A percentile compares a stretch with the other conserved stretches of the same genome.
Evolutionary conservation across 148 eudicot species (phyloP).

Genomic region (Hydrangea macrophylla): DNA sequence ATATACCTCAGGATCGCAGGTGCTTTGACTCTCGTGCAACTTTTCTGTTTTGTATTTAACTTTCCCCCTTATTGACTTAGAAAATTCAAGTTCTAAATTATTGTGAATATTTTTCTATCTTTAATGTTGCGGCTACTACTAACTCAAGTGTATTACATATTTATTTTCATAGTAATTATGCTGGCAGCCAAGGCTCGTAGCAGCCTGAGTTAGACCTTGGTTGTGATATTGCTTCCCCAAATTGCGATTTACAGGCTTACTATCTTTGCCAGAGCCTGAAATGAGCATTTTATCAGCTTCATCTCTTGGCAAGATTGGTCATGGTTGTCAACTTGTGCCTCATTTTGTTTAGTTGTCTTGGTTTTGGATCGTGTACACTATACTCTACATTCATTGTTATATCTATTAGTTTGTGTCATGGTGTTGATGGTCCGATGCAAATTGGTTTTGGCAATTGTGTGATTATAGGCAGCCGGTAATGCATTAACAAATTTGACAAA

Average conservation of each 20-base stretch:
- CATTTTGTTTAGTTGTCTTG: background rate
- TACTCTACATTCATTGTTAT: no score
- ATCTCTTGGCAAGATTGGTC: background rate
- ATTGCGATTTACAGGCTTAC: background rate
- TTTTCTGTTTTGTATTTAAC: no score
- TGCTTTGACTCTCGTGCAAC: slow-evolving; percentile 21
- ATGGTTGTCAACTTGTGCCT: background rate
- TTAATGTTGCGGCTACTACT: background rate
- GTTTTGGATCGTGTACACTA: no score
- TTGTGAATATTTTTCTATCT: background rate
- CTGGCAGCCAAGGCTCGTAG: background rate
- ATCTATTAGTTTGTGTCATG: no score
- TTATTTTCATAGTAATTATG: background rate
- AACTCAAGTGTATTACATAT: no score
- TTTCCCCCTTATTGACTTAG: no score
- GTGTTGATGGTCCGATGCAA: no score
- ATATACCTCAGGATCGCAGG: slow-evolving; percentile 74
- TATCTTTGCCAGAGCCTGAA: background rate
- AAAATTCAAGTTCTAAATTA: no score
- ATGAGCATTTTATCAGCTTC: background rate
- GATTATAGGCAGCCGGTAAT: no score
- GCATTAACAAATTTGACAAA: no score
- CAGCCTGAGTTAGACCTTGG: no score
- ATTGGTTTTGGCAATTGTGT: no score
- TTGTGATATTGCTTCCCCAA: background rate